These are phyloP conservation scores for Daldinia eschscholtzii DNA, from an alignment of 2,329 filamentous ascomycete genomes.

Conservation along the genomic window DNA sequence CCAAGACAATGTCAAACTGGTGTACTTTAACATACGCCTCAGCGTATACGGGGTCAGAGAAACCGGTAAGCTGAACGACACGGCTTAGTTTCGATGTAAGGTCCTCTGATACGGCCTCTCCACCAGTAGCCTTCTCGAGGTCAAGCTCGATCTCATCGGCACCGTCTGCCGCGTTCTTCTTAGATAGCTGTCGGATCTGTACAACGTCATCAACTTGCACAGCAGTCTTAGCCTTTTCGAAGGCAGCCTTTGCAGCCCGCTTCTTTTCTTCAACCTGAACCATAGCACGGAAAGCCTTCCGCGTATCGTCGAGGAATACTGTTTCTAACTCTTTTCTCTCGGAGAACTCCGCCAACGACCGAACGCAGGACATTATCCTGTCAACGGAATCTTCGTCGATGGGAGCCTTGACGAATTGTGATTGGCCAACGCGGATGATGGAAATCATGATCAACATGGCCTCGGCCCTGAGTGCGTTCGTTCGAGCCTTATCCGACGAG, in stretches of 20 bases:
- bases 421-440: slow-evolving; percentile 96
- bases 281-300: slow-evolving; percentile 96
- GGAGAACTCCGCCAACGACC: slow-evolving; percentile 89
- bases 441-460: slow-evolving; percentile 99
- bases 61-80: slow-evolving; percentile 96
- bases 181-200: slow-evolving; percentile 89
- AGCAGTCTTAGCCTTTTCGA: slow-evolving; percentile 91
- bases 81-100: slow-evolving; percentile 93
- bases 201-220: slow-evolving; percentile 97
- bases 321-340: slow-evolving; percentile 91
- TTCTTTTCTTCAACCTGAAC: slow-evolving; percentile 98
- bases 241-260: slow-evolving; percentile 91
- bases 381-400: slow-evolving; percentile 99
- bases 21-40: slow-evolving; percentile 99
- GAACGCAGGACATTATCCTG: slow-evolving; percentile 96
- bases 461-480: slow-evolving; percentile 93
- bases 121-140: slow-evolving; percentile 92
- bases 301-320: slow-evolving; percentile 93
- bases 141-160: slow-evolving; percentile 89
- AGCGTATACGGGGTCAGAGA: slow-evolving; percentile 98
- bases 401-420: slow-evolving; percentile 96
- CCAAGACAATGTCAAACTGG: slow-evolving; percentile 97
- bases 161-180: slow-evolving; percentile 87
- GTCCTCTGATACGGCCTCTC: slow-evolving; percentile 85
- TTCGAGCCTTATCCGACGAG: slow-evolving; percentile 85